A percentile compares a stretch with the other conserved stretches of the same genome.
phyloP scores from a whole-genome alignment of 2,329 filamentous ascomycete genomes.

The Colletotrichum siamense region DNA sequence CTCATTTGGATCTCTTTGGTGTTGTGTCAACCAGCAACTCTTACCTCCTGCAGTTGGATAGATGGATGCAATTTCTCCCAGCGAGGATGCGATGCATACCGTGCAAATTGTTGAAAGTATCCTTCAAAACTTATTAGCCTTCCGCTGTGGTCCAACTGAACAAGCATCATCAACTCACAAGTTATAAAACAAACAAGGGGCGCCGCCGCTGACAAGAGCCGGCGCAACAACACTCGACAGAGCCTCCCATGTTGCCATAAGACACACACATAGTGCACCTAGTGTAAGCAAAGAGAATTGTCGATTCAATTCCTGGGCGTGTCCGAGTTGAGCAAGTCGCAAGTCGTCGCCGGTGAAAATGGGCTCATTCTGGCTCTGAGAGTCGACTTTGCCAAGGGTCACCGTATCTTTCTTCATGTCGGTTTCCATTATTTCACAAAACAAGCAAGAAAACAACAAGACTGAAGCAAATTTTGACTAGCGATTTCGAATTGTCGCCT shows the following conservation, averaged over 20 bases:
- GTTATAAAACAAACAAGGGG: slow-evolving; percentile 51
- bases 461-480: background rate
- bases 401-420: slow-evolving; percentile 7
- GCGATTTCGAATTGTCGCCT: background rate
- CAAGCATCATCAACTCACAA: slow-evolving; percentile 35
- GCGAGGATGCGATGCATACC: slow-evolving; percentile 40
- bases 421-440: slow-evolving; percentile 1
- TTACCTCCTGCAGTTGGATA: slow-evolving; percentile 38
- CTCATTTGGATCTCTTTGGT: background rate
- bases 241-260: slow-evolving; percentile 59
- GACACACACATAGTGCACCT: slow-evolving; percentile 46
- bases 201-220: slow-evolving; percentile 49
- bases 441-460: background rate
- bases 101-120: slow-evolving; percentile 47
- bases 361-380: background rate
- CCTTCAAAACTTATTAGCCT: slow-evolving; percentile 25
- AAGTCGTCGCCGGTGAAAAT: background rate
- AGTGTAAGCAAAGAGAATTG: slow-evolving; percentile 49
- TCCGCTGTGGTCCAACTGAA: background rate
- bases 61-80: slow-evolving; percentile 44
- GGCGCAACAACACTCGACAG: slow-evolving; percentile 49
- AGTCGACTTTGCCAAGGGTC: background rate
- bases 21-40: background rate
- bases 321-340: slow-evolving; percentile 33
- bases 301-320: slow-evolving; percentile 33